Evolutionary conservation across 129 eudicot species (phyloP).

Genomic region (Tagetes erecta): DNA sequence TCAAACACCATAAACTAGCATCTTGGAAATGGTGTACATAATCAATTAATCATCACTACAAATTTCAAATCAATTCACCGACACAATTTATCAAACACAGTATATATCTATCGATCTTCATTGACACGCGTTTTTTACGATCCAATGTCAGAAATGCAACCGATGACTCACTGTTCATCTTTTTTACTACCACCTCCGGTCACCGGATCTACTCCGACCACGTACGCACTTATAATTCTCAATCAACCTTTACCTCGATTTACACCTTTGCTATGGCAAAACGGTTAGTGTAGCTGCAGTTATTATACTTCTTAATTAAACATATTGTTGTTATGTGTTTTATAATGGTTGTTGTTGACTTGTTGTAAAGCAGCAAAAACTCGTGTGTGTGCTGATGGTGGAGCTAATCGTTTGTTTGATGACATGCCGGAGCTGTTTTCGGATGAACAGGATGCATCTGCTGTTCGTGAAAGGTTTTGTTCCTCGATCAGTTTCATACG

Average conservation of each 20-base stretch:
- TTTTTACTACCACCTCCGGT: slow-evolving; percentile 27
- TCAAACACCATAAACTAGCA: too few relatives aligned
- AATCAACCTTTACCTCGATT: slow-evolving; percentile 37
- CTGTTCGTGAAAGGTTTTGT: slow-evolving; percentile 31
- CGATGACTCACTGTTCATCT: slow-evolving; percentile 32
- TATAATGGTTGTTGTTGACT: neutral
- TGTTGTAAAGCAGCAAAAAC: slow-evolving; percentile 52
- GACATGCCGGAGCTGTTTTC: slow-evolving; percentile 39
- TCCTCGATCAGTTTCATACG: neutral
- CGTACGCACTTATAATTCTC: slow-evolving; percentile 36
- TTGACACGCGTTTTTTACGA: neutral
- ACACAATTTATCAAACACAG: neutral
- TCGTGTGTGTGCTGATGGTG: slow-evolving; percentile 58
- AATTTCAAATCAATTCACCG: neutral
- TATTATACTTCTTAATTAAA: too few relatives aligned
- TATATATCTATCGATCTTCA: slow-evolving; percentile 4
- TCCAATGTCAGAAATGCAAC: slow-evolving; percentile 30
- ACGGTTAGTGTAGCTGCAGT: slow-evolving; percentile 25
- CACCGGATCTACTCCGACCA: slow-evolving; percentile 17
- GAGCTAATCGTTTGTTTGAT: slow-evolving; percentile 50
- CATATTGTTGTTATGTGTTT: neutral
- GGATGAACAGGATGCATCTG: slow-evolving; percentile 24
- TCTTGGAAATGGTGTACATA: too few relatives aligned
- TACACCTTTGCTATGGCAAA: slow-evolving; percentile 41
- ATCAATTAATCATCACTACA: too few relatives aligned